Percentiles rank a stretch among this genome's conserved stretches.
Conservation (phyloP, 1,139 yeast species). For the Yamadazyma buinensis region DNA sequence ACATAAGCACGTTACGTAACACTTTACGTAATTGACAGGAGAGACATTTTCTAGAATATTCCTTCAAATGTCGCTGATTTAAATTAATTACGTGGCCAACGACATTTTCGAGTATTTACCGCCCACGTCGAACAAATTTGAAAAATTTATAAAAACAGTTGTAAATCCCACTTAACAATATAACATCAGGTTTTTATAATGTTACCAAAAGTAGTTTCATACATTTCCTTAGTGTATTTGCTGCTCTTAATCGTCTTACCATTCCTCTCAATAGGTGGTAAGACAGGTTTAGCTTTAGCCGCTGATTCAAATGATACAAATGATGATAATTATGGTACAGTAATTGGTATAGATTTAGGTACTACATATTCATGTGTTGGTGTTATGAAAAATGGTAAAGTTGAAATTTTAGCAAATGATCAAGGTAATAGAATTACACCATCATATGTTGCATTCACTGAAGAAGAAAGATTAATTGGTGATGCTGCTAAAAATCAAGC, state of each 20-base stretch:
- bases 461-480: slow-evolving; percentile 85
- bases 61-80: too few species aligned
- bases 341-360: slow-evolving; percentile 86
- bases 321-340: slow-evolving; percentile 69
- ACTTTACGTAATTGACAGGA: too few species aligned
- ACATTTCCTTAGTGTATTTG: slow-evolving; percentile 21
- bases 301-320: too few species aligned
- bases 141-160: neutral
- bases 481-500: slow-evolving; percentile 96
- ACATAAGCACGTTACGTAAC: too few species aligned
- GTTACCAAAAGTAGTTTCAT: slow-evolving; percentile 3
- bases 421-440: slow-evolving; percentile 97
- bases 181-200: neutral
- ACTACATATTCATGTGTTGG: slow-evolving; percentile 91
- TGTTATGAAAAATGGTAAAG: slow-evolving; percentile 88
- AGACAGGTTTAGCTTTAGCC: slow-evolving; percentile 25
- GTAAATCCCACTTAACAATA: too few species aligned
- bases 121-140: slow-evolving; percentile 1
- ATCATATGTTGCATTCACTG: slow-evolving; percentile 82
- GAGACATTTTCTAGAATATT: too few species aligned
- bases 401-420: slow-evolving; percentile 89
- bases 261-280: slow-evolving; percentile 41
- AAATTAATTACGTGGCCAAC: neutral
- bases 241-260: slow-evolving; percentile 58
- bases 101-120: neutral